phyloP scores from a whole-genome alignment of 768 basidiomycete species.

The Termitomyces sp. region DNA sequence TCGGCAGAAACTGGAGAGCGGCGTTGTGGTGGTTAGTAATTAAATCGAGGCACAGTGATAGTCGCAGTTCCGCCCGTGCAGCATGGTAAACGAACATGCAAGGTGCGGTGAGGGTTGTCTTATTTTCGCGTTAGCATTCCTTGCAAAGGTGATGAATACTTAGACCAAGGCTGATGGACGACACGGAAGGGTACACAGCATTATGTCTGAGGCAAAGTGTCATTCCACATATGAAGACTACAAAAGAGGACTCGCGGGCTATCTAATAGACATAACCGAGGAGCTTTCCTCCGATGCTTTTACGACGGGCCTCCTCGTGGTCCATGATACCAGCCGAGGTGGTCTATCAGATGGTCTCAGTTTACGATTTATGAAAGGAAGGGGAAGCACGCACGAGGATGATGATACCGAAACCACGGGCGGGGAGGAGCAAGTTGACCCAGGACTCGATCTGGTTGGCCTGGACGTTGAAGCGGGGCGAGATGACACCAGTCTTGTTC shows the following conservation, averaged over 20 bases:
- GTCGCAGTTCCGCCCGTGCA: too few species aligned
- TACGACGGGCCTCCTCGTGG: constrained; percentile 98
- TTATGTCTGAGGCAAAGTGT: not conserved
- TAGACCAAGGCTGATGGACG: too few species aligned
- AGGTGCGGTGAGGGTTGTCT: too few species aligned
- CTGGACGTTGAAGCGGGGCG: constrained; percentile 97
- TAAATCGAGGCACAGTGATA: too few species aligned
- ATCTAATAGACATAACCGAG: constrained; percentile 87
- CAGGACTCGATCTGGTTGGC: constrained; percentile 89
- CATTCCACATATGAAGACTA: not conserved
- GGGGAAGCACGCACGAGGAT: constrained; percentile 67
- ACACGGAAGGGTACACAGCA: too few species aligned
- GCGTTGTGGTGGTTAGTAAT: too few species aligned
- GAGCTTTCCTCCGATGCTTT: constrained; percentile 96
- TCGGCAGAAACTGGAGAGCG: too few species aligned
- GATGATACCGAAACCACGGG: constrained; percentile 95
- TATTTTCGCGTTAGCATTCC: too few species aligned
- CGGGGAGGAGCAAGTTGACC: constrained; percentile 95
- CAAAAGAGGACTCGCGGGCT: not conserved
- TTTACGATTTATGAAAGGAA: too few species aligned
- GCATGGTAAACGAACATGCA: too few species aligned
- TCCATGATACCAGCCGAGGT: constrained; percentile 98
- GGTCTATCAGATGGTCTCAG: constrained; percentile 67
- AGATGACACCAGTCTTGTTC: constrained; percentile 99
- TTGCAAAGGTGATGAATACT: too few species aligned